Evolutionary conservation across 2,329 filamentous ascomycete genomes (phyloP).

Genomic region (Cadophora gregata): DNA sequence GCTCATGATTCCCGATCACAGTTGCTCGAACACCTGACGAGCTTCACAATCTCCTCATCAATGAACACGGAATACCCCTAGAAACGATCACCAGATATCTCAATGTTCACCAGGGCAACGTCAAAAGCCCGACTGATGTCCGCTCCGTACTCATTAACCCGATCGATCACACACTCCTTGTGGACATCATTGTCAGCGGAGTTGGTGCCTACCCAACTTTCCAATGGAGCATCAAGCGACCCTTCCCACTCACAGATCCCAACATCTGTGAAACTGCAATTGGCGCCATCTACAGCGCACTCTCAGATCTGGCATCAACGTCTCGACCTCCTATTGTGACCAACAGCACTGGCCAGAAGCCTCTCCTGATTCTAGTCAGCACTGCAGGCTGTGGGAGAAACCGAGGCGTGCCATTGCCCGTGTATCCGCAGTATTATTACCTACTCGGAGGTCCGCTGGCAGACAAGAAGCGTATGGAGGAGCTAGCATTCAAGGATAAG

Average conservation of each 20-base stretch:
- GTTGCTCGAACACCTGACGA: background rate
- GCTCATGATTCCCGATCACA: background rate
- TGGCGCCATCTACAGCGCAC: background rate
- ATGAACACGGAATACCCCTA: background rate
- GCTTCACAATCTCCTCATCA: background rate
- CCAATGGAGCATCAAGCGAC: background rate
- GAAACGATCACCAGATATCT: background rate
- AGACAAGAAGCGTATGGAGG: background rate
- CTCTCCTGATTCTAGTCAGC: background rate
- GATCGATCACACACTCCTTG: background rate
- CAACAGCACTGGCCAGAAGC: background rate
- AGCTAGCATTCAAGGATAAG: background rate
- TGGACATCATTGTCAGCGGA: background rate
- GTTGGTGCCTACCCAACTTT: background rate
- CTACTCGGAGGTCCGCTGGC: background rate
- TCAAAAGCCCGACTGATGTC: background rate
- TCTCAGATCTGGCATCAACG: background rate
- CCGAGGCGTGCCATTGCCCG: background rate
- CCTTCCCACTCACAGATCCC: background rate
- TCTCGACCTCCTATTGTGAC: background rate
- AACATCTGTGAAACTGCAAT: background rate
- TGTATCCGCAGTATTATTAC: background rate
- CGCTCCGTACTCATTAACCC: background rate
- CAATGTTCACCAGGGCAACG: background rate
- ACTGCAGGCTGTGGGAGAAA: background rate